Evolutionary conservation across 148 eudicot genomes (phyloP), one percentile per base, ranked within the genome.

Genomic region (Vaccinium myrtillus): DNA sequence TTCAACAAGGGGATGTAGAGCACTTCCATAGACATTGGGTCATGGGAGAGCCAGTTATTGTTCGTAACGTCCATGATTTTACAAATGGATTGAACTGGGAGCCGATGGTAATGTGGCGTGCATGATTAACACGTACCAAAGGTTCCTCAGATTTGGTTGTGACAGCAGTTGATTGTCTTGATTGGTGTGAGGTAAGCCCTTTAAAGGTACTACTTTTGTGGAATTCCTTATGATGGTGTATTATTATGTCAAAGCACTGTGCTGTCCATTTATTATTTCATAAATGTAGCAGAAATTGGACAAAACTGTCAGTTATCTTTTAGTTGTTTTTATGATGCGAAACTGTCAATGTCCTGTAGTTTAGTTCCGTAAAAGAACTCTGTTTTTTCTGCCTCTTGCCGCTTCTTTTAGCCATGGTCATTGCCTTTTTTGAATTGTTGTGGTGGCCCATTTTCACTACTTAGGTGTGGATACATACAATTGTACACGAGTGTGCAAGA

Each of bases 21-120:
- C 93, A 89, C 85, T 92, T 92, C 69, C 93, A 91, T 81, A 54
- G 85, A 86, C 95, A 92, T 70, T 92, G 92, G 93, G 79, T 86
- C 25, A 89, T 80, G 73, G 92, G 90, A 46, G 90, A 91, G 76
- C 94, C 93, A 9, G 87, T 91, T 18, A 87, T 92, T 39, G 92
- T 92, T 5, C 91, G 92, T 46, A 78, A 89, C 48, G 91, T 86
- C 70, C 93, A 91, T 75, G 85, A 88, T 80, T 87, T 87, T 19
- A 80, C 93, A 6, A 81, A 87, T 84, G 95, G 93, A 58, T 85
- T 91, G 78, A 92, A 92, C 77, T 92, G 95, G 95, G 95, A 92
- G 84, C 95, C 95, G 21, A 90, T 91, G 93, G 93, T 91, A 11
- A 90, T 92, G 92, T 89, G 91, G 92, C 92, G 95, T 86, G 93